These are phyloP conservation scores for Heterobasidion occidentale DNA, from an alignment of 1,284 basidiomycete genomes.

Conservation along the genomic window DNA sequence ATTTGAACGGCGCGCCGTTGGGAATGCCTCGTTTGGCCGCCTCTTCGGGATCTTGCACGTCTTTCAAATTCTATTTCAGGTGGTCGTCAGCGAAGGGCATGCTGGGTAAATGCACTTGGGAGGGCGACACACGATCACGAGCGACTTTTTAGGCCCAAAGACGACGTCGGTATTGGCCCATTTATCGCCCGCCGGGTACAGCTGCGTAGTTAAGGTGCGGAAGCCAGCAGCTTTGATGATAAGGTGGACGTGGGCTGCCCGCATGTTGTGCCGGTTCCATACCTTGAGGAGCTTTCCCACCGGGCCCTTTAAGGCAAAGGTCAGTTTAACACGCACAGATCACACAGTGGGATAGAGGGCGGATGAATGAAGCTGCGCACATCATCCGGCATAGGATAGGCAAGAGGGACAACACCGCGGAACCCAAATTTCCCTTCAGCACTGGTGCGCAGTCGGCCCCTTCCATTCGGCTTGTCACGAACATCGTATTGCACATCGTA, in stretches of 20 bases:
- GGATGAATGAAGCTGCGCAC: not conserved
- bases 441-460: not conserved
- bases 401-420: not conserved
- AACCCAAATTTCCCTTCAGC: not conserved
- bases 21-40: not conserved
- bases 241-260: not conserved
- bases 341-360: not conserved
- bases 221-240: not conserved
- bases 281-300: not conserved
- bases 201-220: not conserved
- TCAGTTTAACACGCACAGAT: not conserved
- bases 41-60: not conserved
- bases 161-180: conserved; percentile 1
- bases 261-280: conserved; percentile 3
- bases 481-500: not conserved
- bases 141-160: not conserved
- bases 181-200: not conserved
- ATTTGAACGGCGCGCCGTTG: not conserved
- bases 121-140: not conserved
- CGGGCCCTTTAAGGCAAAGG: not conserved
- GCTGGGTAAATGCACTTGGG: not conserved
- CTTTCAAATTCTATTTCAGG: not conserved
- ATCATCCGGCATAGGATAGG: not conserved
- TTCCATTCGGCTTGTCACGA: conserved; percentile 1
- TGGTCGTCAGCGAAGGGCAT: not conserved